Conservation (phyloP, 169 alveolate genomes). For the Cryptosporidium parvum region DNA sequence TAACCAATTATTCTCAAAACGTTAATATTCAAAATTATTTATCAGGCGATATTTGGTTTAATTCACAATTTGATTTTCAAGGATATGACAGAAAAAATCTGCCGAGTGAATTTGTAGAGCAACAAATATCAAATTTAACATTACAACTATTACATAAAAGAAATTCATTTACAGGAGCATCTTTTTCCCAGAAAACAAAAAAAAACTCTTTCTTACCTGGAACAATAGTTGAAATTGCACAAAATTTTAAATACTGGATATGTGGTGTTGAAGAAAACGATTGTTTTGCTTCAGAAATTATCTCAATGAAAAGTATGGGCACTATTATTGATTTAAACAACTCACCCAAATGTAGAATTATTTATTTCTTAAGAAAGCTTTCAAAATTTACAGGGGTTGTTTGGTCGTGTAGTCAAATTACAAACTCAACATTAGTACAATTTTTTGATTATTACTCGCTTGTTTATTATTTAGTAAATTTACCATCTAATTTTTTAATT, state of each 20-base stretch:
- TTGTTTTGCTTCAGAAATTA: not conserved
- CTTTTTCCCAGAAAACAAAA: not conserved
- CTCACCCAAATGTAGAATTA: slow-evolving; percentile 3
- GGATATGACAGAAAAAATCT: not conserved
- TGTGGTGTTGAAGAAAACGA: not conserved
- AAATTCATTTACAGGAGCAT: not conserved
- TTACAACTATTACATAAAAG: not conserved
- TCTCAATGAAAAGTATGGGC: not conserved
- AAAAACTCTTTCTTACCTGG: slow-evolving; percentile 18
- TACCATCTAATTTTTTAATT: slow-evolving; percentile 23
- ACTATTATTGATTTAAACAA: not conserved
- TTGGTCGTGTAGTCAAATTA: slow-evolving; percentile 21
- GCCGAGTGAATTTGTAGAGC: not conserved
- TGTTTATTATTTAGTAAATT: slow-evolving; percentile 23
- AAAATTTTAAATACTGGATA: slow-evolving; percentile 29
- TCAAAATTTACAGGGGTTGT: slow-evolving; percentile 24
- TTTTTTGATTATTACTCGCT: slow-evolving; percentile 40
- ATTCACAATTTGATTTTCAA: not conserved
- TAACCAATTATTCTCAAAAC: not conserved
- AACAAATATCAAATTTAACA: not conserved
- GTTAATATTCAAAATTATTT: not conserved
- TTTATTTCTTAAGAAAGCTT: slow-evolving; percentile 16
- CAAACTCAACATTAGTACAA: slow-evolving; percentile 49
- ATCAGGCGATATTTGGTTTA: slow-evolving; percentile 32
- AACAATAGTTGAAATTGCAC: slow-evolving; percentile 15